A percentile compares a stretch with the other conserved stretches of the same genome.
phyloP scores from a whole-genome alignment of 2,329 filamentous ascomycete genomes.

The Botryotinia globosa region DNA sequence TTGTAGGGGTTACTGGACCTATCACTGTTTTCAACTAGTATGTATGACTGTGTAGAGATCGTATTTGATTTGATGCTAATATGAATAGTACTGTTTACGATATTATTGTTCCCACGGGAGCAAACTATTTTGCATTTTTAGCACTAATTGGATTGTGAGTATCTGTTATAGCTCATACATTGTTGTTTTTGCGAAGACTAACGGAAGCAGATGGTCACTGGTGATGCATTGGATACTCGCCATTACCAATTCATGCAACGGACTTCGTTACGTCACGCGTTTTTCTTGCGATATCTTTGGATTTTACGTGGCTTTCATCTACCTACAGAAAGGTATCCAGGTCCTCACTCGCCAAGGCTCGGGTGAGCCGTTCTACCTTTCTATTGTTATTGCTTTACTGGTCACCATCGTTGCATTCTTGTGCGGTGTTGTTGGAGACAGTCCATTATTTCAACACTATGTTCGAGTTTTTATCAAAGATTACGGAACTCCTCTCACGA shows the following conservation, averaged over 20 bases:
- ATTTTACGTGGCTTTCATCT: slow-evolving; percentile 90
- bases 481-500: slow-evolving; percentile 79
- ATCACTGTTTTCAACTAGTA: slow-evolving; percentile 92
- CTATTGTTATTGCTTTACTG: slow-evolving; percentile 70
- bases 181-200: slow-evolving; percentile 22
- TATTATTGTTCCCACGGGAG: slow-evolving; percentile 74
- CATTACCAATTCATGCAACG: slow-evolving; percentile 82
- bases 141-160: slow-evolving; percentile 73
- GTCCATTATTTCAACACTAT: slow-evolving; percentile 70
- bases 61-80: slow-evolving; percentile 16
- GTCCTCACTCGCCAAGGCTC: slow-evolving; percentile 74
- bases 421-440: slow-evolving; percentile 67
- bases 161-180: background rate
- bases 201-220: slow-evolving; percentile 66
- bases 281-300: slow-evolving; percentile 94
- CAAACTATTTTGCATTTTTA: slow-evolving; percentile 87
- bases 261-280: slow-evolving; percentile 81
- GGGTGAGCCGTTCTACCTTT: slow-evolving; percentile 69
- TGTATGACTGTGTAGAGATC: slow-evolving; percentile 28
- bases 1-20: slow-evolving; percentile 86
- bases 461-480: slow-evolving; percentile 83
- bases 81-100: slow-evolving; percentile 80
- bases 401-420: slow-evolving; percentile 75
- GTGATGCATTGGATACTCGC: slow-evolving; percentile 83
- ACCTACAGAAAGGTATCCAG: slow-evolving; percentile 87